Percentiles rank a stretch among this genome's conserved stretches.
Evolutionary conservation across 2,329 filamentous ascomycete genomes (phyloP).

Genomic region (Ophiostoma australiae): DNA sequence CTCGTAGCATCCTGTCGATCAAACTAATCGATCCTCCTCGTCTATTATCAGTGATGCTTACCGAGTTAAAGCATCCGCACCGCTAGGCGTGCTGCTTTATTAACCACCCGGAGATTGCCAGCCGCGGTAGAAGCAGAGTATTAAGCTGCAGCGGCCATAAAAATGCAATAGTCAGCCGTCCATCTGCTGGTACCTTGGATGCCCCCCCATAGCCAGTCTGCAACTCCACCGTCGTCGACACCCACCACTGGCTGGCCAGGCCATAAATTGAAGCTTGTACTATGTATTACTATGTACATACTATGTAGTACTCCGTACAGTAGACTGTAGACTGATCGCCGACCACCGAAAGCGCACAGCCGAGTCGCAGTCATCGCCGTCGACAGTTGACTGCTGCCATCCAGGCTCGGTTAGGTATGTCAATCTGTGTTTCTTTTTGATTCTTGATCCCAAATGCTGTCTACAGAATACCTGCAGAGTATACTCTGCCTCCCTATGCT

Average conservation of each 20-base stretch:
- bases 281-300: no score
- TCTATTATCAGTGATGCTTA: neutral
- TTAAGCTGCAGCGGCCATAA: no score
- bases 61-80: no score
- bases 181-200: neutral
- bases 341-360: neutral
- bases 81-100: no score
- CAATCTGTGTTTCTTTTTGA: neutral
- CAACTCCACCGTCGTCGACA: slow-evolving; percentile 4
- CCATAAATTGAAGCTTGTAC: no score
- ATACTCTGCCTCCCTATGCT: neutral
- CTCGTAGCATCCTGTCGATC: neutral
- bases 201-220: neutral
- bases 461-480: no score
- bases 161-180: neutral
- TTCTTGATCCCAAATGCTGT: neutral
- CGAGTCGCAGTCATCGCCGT: neutral
- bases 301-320: no score
- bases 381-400: neutral
- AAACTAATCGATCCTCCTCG: neutral
- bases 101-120: no score
- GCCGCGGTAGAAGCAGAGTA: no score
- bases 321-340: neutral
- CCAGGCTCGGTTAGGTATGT: neutral
- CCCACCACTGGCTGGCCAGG: neutral